phyloP scores from a whole-genome alignment of 164 flowering plant species.

The Euptelea pleiosperma region DNA sequence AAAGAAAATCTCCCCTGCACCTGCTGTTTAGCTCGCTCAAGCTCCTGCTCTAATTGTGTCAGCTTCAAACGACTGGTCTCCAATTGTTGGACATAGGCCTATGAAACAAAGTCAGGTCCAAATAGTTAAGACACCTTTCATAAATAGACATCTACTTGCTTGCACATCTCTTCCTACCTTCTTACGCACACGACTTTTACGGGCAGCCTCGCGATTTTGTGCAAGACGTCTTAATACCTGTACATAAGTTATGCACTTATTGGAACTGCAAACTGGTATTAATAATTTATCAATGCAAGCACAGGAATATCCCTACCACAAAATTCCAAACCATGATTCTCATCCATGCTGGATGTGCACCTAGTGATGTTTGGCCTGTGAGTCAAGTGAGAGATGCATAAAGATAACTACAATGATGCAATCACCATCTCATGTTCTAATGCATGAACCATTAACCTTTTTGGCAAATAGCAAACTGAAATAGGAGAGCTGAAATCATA shows the following conservation, averaged over 20 bases:
- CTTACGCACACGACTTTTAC: conserved; percentile 91
- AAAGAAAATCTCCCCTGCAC: conserved; percentile 27
- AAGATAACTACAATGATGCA: background rate
- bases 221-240: conserved; percentile 90
- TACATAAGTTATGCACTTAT: conserved; percentile 2
- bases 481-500: too few species aligned
- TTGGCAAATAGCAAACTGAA: too few species aligned
- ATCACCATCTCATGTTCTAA: background rate
- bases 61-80: conserved; percentile 83
- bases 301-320: background rate
- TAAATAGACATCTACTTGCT: background rate
- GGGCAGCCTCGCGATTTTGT: conserved; percentile 99
- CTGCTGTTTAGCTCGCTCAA: conserved; percentile 78
- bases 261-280: too few species aligned
- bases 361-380: background rate
- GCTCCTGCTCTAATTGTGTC: conserved; percentile 85
- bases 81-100: conserved; percentile 95
- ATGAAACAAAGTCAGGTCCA: conserved; percentile 2
- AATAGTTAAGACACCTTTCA: background rate
- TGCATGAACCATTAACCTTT: background rate
- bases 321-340: background rate
- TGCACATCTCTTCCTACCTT: conserved; percentile 44
- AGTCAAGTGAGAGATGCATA: background rate
- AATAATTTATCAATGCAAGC: background rate
- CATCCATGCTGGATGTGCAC: background rate